phyloP scores from a whole-genome alignment of 2,329 filamentous ascomycete species.

The Fusarium sp. region DNA sequence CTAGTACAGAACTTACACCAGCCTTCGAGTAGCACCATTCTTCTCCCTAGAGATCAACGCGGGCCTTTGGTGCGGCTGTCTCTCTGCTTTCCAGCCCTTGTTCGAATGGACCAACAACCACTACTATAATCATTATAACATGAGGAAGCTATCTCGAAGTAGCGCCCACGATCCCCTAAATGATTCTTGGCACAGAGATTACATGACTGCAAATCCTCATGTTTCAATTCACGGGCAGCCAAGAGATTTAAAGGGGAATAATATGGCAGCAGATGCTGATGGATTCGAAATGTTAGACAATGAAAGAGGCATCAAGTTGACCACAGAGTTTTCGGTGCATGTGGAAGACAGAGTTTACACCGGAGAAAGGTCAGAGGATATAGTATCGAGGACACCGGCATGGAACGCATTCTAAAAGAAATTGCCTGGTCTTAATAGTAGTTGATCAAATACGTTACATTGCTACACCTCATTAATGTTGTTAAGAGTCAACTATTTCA shows the following conservation, averaged over 20 bases:
- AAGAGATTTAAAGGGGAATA: conserved; percentile 1
- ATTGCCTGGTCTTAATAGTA: not conserved
- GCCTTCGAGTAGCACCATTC: conserved; percentile 53
- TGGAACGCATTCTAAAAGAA: conserved; percentile 35
- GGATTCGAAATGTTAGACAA: conserved; percentile 30
- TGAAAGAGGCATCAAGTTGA: conserved; percentile 34
- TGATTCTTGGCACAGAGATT: conserved; percentile 26
- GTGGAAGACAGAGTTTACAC: conserved; percentile 32
- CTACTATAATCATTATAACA: conserved; percentile 24
- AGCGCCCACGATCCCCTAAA: conserved; percentile 20
- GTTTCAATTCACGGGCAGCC: conserved; percentile 9
- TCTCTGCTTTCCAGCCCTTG: conserved; percentile 55
- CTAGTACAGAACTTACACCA: conserved; percentile 51
- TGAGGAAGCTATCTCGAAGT: conserved; percentile 37
- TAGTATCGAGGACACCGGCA: conserved; percentile 25
- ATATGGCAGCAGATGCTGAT: conserved; percentile 18
- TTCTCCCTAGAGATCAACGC: conserved; percentile 56
- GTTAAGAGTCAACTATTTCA: not conserved
- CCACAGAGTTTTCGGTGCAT: conserved; percentile 36
- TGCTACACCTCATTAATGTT: not conserved
- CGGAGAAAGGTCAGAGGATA: conserved; percentile 27
- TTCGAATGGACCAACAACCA: conserved; percentile 42
- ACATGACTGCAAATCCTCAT: conserved; percentile 25
- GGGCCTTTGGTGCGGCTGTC: conserved; percentile 58
- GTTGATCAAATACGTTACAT: not conserved